Percentiles rank a stretch among this genome's conserved stretches.
These are phyloP conservation scores for Penicillium samsonianum DNA, from an alignment of 495 filamentous ascomycete species.

Conservation along the genomic window DNA sequence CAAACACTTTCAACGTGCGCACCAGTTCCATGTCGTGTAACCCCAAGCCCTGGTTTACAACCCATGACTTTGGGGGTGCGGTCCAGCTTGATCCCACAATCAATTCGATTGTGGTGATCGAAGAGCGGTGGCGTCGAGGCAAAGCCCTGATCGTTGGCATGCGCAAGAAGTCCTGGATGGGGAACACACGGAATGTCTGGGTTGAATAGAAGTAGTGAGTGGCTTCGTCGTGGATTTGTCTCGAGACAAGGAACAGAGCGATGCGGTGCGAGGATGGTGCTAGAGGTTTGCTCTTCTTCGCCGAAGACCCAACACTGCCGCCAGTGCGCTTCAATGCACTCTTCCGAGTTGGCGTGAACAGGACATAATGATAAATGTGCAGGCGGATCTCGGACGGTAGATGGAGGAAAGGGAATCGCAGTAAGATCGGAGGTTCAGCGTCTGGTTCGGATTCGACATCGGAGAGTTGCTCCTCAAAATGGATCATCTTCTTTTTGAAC, in stretches of 20 bases:
- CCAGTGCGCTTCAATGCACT: constrained; percentile 29
- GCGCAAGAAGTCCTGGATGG: constrained; percentile 67
- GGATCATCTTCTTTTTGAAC: constrained; percentile 20
- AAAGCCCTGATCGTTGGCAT: constrained; percentile 49
- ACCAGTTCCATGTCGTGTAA: constrained; percentile 63
- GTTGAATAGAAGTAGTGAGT: constrained; percentile 71
- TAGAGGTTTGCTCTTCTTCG: constrained; percentile 66
- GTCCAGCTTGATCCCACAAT: constrained; percentile 82
- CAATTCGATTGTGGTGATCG: constrained; percentile 69
- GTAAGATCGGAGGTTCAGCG: constrained; percentile 4
- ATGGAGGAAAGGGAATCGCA: constrained; percentile 71
- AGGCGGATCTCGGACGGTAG: constrained; percentile 76
- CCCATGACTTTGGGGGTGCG: constrained; percentile 71
- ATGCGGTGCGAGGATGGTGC: constrained; percentile 51
- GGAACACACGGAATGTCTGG: constrained; percentile 78
- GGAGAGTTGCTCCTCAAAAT: constrained; percentile 19
- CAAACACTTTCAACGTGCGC: constrained; percentile 68
- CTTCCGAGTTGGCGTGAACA: constrained; percentile 49
- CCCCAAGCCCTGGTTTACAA: constrained; percentile 64
- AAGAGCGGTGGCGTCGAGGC: constrained; percentile 62
- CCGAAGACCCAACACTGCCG: constrained; percentile 69
- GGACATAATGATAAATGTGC: constrained; percentile 66
- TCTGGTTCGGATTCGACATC: constrained; percentile 17
- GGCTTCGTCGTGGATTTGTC: constrained; percentile 69
- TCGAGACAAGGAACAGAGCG: constrained; percentile 62